Conservation (phyloP, 1,284 basidiomycete genomes). For the Earliella scabrosa region DNA sequence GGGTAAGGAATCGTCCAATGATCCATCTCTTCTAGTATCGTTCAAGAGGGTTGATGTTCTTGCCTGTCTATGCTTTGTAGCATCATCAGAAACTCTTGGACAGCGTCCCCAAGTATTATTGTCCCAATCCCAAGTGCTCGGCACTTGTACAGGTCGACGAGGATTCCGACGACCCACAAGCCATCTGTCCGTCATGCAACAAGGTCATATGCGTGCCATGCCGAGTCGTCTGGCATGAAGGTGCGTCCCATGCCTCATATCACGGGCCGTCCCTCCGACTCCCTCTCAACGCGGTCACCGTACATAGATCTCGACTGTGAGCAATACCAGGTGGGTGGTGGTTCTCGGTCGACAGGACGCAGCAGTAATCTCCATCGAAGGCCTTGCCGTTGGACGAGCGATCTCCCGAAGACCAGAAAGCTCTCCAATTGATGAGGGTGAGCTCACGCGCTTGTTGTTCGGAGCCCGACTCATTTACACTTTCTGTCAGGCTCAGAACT, state of each 20-base stretch:
- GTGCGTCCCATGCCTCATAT: too few relatives aligned
- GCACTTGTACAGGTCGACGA: conserved; percentile 42
- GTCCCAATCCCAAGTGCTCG: conserved; percentile 45
- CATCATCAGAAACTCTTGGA: conserved; percentile 44
- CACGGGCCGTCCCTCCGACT: too few relatives aligned
- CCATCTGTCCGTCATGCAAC: conserved; percentile 40
- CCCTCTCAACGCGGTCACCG: background rate
- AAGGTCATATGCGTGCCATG: conserved; percentile 42
- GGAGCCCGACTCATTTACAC: background rate
- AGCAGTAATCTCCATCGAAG: conserved; percentile 22
- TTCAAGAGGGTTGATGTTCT: background rate
- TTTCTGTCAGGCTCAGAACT: conserved; percentile 38
- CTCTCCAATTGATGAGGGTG: conserved; percentile 42
- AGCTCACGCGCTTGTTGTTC: background rate
- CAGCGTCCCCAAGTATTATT: conserved; percentile 42
- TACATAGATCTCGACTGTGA: conserved; percentile 41
- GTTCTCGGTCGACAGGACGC: background rate
- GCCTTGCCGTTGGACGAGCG: conserved; percentile 44
- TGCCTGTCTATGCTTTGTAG: conserved; percentile 23
- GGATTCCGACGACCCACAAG: conserved; percentile 39
- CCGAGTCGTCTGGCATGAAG: conserved; percentile 40
- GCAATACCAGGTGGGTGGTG: conserved; percentile 36
- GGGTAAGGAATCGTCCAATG: conserved; percentile 32
- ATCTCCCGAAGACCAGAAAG: conserved; percentile 44
- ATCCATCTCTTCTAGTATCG: background rate